These are phyloP conservation scores for Strobilomyces dryophilus DNA, from an alignment of 768 basidiomycete genomes.

Conservation along the genomic window DNA sequence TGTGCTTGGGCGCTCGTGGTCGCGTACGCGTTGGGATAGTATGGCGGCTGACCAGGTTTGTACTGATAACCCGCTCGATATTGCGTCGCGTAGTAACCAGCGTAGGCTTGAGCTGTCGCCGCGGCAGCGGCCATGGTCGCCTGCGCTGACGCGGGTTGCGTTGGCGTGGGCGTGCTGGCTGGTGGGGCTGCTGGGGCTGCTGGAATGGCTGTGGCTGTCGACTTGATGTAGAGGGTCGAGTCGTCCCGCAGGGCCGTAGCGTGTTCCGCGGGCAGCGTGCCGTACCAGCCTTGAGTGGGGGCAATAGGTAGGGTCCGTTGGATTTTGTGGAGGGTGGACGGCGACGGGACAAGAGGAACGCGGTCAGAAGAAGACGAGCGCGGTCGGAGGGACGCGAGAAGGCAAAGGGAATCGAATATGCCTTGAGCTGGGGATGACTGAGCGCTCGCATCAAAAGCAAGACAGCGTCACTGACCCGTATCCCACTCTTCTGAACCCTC, in stretches of 20 bases:
- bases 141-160: conserved; percentile 21
- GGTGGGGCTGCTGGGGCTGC: conserved; percentile 31
- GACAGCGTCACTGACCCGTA: conserved; percentile 50
- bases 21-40: conserved; percentile 29
- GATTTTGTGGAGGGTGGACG: conserved; percentile 62
- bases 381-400: conserved; percentile 70
- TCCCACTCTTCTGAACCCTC: conserved; percentile 82
- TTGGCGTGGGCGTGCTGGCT: conserved; percentile 32
- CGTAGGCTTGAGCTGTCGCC: conserved; percentile 26
- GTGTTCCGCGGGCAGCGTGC: conserved; percentile 58
- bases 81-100: conserved; percentile 33
- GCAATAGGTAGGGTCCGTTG: conserved; percentile 64
- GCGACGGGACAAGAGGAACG: conserved; percentile 55
- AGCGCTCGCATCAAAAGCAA: conserved; percentile 5
- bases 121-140: conserved; percentile 20
- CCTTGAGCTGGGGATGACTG: conserved; percentile 53
- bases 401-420: conserved; percentile 63
- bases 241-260: conserved; percentile 69
- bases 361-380: conserved; percentile 42
- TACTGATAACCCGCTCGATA: conserved; percentile 35
- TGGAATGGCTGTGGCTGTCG: conserved; percentile 35
- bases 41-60: conserved; percentile 34
- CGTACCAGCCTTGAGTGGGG: conserved; percentile 66
- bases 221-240: conserved; percentile 63
- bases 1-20: conserved; percentile 25